Base-by-base conservation (phyloP, 2,329 filamentous ascomycete species). In the Cadophora sp. region DNA sequence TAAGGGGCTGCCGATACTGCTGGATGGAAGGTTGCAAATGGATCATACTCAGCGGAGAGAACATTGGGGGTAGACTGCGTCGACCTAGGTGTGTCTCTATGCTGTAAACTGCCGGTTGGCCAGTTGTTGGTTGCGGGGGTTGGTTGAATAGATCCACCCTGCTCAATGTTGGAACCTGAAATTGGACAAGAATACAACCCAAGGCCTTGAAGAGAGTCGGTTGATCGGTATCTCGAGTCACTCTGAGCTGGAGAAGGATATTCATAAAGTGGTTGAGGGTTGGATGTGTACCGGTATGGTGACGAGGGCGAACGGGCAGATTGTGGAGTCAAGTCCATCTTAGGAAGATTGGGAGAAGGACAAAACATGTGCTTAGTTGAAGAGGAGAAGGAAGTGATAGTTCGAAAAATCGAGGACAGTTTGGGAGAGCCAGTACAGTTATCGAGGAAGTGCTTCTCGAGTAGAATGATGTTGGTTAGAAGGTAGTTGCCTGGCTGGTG, bases 1-100 rank as follows among this genome's bases (percentile, higher is more conserved):
- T 85, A 87, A 3, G 83, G 71, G 24, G 78, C 70, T 65, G 80
- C 75, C 69, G 83, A 59, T 53, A 66, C 75, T 63, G 78, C 75
- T 29, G 79, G 73, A 43, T 83, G 81, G 73, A 85, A 87, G 66
- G 80, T 79, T 69, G 80, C 79, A 74, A 86, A 88, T 34, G 81
- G 76, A 72, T 85, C 83, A 74, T 87, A 88, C 56, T 86, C 85
- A 43, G 82, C 76, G 40, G 83, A 79, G 66, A 86, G 76, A 34
- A 85, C 80, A 72, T 80, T 83, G 64, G 83, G 80, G 69, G 73
- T 75, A 29, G 75, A 68, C 31, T 74, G 72, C 34, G 74, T 69
- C 34, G 74, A 74, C 55, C 73, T 74, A 34, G 75, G 68, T 50
- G 72, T 70, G 48, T 68, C 71, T 60, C 67, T 71, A 63, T 73